A percentile compares a stretch with the other conserved stretches of the same genome.
Conservation (phyloP, 495 filamentous ascomycete species). For the Penicillium tannophilum region DNA sequence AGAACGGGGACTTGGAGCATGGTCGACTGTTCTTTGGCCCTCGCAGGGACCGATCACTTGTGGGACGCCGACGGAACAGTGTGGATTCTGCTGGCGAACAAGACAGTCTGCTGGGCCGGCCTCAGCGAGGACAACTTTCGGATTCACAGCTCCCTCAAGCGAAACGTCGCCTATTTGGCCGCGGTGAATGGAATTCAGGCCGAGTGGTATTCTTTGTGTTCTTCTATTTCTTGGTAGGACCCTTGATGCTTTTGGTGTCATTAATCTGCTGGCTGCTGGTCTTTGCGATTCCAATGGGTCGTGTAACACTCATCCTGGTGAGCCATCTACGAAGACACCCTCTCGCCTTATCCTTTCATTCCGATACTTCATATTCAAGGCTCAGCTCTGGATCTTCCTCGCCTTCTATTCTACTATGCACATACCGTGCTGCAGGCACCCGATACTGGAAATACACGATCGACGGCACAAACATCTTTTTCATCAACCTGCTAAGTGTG, state of each 20-base stretch:
- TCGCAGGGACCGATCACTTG: constrained; percentile 70
- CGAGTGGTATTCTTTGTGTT: constrained; percentile 94
- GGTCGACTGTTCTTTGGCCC: constrained; percentile 96
- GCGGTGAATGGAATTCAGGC: constrained; percentile 93
- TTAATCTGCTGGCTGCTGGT: constrained; percentile 93
- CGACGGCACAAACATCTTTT: constrained; percentile 97
- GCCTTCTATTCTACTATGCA: constrained; percentile 90
- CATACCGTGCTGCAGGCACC: constrained; percentile 89
- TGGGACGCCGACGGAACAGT: constrained; percentile 87
- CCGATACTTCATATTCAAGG: constrained; percentile 75
- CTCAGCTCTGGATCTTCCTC: constrained; percentile 62
- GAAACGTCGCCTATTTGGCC: constrained; percentile 90
- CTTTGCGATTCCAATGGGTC: constrained; percentile 98
- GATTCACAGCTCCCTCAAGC: constrained; percentile 58
- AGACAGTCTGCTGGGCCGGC: constrained; percentile 82
- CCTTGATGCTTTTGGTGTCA: constrained; percentile 83
- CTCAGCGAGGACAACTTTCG: constrained; percentile 49
- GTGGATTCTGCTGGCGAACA: constrained; percentile 86
- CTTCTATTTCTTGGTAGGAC: constrained; percentile 93
- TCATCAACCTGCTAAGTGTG: constrained; percentile 92
- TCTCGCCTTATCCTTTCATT: constrained; percentile 88
- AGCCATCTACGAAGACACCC: constrained; percentile 93
- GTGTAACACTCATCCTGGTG: constrained; percentile 85
- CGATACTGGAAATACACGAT: constrained; percentile 99
- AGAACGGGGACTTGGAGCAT: constrained; percentile 94